These are phyloP conservation scores for Pilatotrama ljubarskyi DNA, from an alignment of 768 basidiomycete genomes.

Conservation along the genomic window DNA sequence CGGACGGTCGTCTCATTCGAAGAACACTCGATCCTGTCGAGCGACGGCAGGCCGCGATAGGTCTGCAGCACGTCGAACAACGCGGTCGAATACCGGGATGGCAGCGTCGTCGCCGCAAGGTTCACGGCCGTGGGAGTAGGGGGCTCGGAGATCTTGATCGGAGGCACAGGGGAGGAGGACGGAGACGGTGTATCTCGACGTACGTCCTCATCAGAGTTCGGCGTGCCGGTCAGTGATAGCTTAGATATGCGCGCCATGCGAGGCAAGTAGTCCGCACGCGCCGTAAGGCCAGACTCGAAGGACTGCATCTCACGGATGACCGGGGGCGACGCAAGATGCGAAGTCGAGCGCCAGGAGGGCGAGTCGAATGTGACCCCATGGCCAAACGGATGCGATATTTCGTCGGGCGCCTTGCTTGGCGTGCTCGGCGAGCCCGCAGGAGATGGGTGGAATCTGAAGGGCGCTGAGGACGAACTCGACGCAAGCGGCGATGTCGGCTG, in stretches of 20 bases:
- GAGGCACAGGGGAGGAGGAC: conserved; percentile 7
- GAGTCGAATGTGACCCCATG: conserved; percentile 60
- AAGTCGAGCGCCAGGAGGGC: conserved; percentile 47
- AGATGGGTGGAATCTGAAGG: conserved; percentile 20
- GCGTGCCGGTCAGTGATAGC: conserved; percentile 13
- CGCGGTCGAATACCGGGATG: conserved; percentile 68
- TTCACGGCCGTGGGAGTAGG: conserved; percentile 29
- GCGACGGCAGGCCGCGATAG: conserved; percentile 71
- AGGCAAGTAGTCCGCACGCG: conserved; percentile 48
- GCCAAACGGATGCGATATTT: conserved; percentile 63
- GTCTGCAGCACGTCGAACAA: conserved; percentile 83
- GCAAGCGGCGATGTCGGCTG: conserved; percentile 42
- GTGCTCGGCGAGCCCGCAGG: conserved; percentile 8
- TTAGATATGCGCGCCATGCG: conserved; percentile 22
- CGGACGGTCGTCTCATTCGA: conserved; percentile 64
- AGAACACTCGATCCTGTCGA: conserved; percentile 63
- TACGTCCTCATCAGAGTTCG: conserved; percentile 15
- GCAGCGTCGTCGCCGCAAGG: conserved; percentile 50
- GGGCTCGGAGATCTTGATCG: conserved; percentile 24
- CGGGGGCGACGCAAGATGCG: conserved; percentile 39
- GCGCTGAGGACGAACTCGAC: conserved; percentile 29
- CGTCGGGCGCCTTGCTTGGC: conserved; percentile 6
- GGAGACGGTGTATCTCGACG: conserved; percentile 14
- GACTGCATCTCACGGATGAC: conserved; percentile 83
- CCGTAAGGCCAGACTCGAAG: conserved; percentile 81